These are phyloP conservation scores for Starmerella stigmatis DNA, from an alignment of 805 yeast species.

Conservation along the genomic window DNA sequence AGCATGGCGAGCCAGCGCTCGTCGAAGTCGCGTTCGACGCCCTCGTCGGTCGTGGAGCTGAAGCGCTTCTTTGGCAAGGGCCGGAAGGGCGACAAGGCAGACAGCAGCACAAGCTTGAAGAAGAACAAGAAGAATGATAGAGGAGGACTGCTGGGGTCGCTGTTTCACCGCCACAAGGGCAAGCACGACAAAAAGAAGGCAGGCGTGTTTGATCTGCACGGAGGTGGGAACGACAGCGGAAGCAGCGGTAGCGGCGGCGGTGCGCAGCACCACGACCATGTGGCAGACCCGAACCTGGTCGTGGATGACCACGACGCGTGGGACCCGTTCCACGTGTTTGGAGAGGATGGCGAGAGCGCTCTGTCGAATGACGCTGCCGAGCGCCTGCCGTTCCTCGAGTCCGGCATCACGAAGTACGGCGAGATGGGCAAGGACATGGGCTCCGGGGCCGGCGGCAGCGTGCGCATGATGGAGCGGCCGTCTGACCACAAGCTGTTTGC, in stretches of 20 bases:
- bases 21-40: background rate
- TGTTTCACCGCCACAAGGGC: background rate
- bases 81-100: slow-evolving; percentile 18
- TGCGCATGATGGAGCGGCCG: slow-evolving; percentile 59
- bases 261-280: background rate
- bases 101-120: background rate
- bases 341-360: slow-evolving; percentile 3
- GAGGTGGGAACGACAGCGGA: background rate
- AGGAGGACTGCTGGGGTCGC: background rate
- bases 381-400: slow-evolving; percentile 34
- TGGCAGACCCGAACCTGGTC: slow-evolving; percentile 17
- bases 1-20: slow-evolving; percentile 10
- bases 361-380: slow-evolving; percentile 12
- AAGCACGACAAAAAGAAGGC: slow-evolving; percentile 1
- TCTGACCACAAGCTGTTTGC: slow-evolving; percentile 61
- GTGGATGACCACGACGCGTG: slow-evolving; percentile 21
- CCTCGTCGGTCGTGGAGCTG: slow-evolving; percentile 19
- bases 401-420: slow-evolving; percentile 55
- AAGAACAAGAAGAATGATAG: background rate
- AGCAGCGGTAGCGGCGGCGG: background rate
- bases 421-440: slow-evolving; percentile 66
- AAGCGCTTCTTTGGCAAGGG: slow-evolving; percentile 25
- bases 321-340: slow-evolving; percentile 24
- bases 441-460: slow-evolving; percentile 92
- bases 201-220: background rate